A percentile compares a stretch with the other conserved stretches of the same genome.
Conservation (phyloP, 1,284 basidiomycete genomes). For the Uromyces viciae-fabae region DNA sequence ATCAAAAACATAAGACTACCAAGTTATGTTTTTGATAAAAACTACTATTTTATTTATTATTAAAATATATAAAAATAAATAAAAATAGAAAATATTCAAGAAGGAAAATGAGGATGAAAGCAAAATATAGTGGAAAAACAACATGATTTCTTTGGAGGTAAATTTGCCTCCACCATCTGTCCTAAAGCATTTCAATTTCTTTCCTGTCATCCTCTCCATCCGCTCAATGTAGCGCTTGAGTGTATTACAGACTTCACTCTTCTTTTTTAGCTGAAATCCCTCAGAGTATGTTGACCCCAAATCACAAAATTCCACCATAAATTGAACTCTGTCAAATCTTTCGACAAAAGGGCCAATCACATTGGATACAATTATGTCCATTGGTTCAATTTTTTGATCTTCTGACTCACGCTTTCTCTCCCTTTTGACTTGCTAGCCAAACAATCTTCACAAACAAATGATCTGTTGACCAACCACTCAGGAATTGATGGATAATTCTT, state of each 20-base stretch:
- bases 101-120: no score
- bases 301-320: neutral
- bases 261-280: neutral
- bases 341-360: neutral
- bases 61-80: no score
- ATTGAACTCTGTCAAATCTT: neutral
- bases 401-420: neutral
- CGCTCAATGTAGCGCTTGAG: neutral
- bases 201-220: neutral
- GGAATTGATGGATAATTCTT: neutral
- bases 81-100: no score
- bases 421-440: neutral
- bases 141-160: neutral
- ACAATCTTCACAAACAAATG: neutral
- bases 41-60: no score
- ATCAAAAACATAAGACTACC: no score
- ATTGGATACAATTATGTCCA: constrained; percentile 1
- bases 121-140: no score
- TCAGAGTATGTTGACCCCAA: neutral
- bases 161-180: neutral
- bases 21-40: no score
- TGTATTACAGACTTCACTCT: neutral
- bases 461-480: neutral
- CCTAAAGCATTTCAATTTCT: neutral
- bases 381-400: neutral